Evolutionary conservation across 495 filamentous ascomycete genomes (phyloP).

Genomic region (Venustampulla echinocandica): DNA sequence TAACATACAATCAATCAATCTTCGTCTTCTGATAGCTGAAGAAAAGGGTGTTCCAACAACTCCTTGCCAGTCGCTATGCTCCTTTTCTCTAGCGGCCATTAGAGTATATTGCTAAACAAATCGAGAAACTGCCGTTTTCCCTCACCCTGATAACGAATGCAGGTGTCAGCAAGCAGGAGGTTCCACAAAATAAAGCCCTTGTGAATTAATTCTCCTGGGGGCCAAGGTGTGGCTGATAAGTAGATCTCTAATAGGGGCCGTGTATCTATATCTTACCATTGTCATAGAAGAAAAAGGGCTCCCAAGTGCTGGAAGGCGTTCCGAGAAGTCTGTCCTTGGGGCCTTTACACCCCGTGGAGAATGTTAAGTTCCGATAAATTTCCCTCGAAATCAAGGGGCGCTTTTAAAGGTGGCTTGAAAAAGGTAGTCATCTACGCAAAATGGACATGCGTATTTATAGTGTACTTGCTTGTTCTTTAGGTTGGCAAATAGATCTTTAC

Average conservation of each 20-base stretch:
- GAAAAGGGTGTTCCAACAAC: constrained; percentile 13
- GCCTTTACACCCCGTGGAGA: background rate
- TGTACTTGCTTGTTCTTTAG: constrained; percentile 9
- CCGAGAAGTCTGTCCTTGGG: background rate
- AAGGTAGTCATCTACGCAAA: constrained; percentile 19
- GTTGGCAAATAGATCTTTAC: constrained; percentile 24
- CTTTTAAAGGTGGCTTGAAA: constrained; percentile 15
- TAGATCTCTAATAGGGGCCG: background rate
- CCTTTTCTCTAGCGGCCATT: constrained; percentile 33
- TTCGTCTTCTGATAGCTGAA: background rate
- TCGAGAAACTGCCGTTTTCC: constrained; percentile 35
- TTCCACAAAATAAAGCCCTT: constrained; percentile 12
- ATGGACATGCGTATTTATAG: constrained; percentile 7
- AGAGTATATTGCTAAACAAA: constrained; percentile 33
- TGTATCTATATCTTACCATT: constrained; percentile 6
- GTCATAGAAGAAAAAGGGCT: constrained; percentile 22
- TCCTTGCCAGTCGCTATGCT: constrained; percentile 32
- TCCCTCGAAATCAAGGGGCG: constrained; percentile 3
- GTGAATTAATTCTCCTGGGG: constrained; percentile 11
- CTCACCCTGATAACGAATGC: constrained; percentile 29
- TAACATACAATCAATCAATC: no score
- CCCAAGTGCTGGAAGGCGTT: constrained; percentile 9
- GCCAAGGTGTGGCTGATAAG: constrained; percentile 1
- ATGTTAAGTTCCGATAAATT: background rate
- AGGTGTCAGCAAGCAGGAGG: constrained; percentile 21